phyloP scores from a whole-genome alignment of 2,329 filamentous ascomycete species.

The Talaromyces sp. region DNA sequence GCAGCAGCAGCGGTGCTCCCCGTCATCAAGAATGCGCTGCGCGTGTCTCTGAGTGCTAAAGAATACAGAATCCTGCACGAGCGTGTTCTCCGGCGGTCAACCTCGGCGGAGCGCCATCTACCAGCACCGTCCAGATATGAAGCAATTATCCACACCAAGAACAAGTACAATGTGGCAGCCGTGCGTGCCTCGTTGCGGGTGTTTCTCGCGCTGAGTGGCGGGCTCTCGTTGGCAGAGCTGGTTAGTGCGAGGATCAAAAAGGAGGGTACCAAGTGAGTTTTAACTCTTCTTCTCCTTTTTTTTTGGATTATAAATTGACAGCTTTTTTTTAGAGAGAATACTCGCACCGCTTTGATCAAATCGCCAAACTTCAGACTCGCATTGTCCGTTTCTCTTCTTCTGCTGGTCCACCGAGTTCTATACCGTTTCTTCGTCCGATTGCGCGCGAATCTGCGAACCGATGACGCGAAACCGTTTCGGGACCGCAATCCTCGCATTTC shows the following conservation, averaged over 20 bases:
- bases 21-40: conserved; percentile 76
- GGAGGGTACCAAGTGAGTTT: conserved; percentile 18
- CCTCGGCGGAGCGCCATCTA: conserved; percentile 51
- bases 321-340: conserved; percentile 26
- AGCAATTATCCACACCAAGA: conserved; percentile 46
- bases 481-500: conserved; percentile 75
- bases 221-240: conserved; percentile 59
- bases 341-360: conserved; percentile 39
- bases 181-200: conserved; percentile 67
- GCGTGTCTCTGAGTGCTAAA: conserved; percentile 76
- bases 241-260: conserved; percentile 32
- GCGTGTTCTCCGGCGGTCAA: conserved; percentile 71
- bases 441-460: conserved; percentile 70
- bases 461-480: conserved; percentile 77
- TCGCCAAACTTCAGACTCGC: conserved; percentile 73
- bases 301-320: neutral
- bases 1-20: conserved; percentile 50
- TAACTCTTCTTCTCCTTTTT: neutral
- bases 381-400: conserved; percentile 74
- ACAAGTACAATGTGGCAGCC: conserved; percentile 67
- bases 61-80: conserved; percentile 84
- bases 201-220: conserved; percentile 60
- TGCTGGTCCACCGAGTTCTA: conserved; percentile 82
- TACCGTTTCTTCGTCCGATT: conserved; percentile 84
- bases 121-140: conserved; percentile 50